Conservation (phyloP, 345 rosid species). For the Bretschneidera sinensis region DNA sequence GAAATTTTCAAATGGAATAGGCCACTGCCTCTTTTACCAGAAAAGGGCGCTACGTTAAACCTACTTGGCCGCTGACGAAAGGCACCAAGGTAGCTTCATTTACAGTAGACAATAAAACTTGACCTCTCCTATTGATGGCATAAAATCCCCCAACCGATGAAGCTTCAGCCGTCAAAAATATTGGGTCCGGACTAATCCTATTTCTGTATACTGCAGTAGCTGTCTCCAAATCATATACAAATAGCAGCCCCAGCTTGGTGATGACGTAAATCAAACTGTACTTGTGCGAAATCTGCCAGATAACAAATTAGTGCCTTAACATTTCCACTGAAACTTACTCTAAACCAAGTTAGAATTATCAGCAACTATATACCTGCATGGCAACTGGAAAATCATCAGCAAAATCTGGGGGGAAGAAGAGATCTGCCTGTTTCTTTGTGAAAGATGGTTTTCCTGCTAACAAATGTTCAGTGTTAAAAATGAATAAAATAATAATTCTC, state of each 20-base stretch:
- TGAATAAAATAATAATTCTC: neutral
- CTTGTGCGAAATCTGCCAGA: conserved; percentile 87
- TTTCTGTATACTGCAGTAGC: conserved; percentile 97
- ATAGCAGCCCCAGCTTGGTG: conserved; percentile 94
- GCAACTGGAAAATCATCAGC: conserved; percentile 99
- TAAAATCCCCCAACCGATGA: conserved; percentile 91
- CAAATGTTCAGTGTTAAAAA: conserved; percentile 1
- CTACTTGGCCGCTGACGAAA: conserved; percentile 95
- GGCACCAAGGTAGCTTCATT: conserved; percentile 94
- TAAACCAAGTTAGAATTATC: conserved; percentile 1
- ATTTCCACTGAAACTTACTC: conserved; percentile 2
- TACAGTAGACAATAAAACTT: conserved; percentile 81
- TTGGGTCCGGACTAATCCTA: conserved; percentile 97
- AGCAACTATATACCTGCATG: conserved; percentile 70
- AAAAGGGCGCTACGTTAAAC: conserved; percentile 18
- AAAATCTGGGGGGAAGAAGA: conserved; percentile 97
- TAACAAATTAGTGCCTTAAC: conserved; percentile 13
- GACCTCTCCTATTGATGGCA: conserved; percentile 88
- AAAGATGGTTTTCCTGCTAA: conserved; percentile 86
- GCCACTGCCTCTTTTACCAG: too few relatives aligned
- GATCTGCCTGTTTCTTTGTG: conserved; percentile 95
- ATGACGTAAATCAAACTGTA: conserved; percentile 86
- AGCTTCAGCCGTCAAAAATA: conserved; percentile 97
- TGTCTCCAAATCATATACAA: conserved; percentile 97
- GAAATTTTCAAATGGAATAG: too few relatives aligned